Evolutionary conservation across 768 basidiomycete genomes (phyloP), one percentile per base, ranked within the genome.

Genomic region (Amanita fuliginea): DNA sequence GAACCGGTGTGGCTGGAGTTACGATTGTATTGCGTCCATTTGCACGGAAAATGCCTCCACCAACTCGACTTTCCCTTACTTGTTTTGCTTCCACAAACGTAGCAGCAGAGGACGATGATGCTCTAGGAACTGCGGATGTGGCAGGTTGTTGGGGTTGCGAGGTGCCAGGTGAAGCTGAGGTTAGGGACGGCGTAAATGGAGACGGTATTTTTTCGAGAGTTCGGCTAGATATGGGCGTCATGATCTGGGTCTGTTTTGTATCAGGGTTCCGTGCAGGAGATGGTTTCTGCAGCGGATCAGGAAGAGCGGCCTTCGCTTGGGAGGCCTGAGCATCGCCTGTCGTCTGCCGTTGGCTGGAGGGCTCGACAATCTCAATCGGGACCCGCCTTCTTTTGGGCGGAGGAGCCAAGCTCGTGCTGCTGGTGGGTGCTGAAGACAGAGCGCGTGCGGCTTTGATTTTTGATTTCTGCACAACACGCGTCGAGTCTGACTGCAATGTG

Each of bases 21-120:
- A 88, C 75, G 8, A 87, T 61, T 1, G 75, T 81, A 39, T 73
- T 76, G 14, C 75, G 67, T 1, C 86, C 87, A 10, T 77, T 72
- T 2, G 71, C 64, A 22, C 79, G 75, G 65, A 90, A 86, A 45
- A 90, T 83, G 0, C 86, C 86, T 6, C 85, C 86, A 0, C 83
- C 79, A 3, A 79, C 74, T 35, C 70, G 70, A 48, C 47, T 68
- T 11, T 78, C 74, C 22, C 83, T 76, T 0, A 68, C 69, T 47
- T 74, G 68, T 57, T 81, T 83, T 4, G 75, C 81, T 22, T 81
- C 76, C 52, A 69, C 64, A 62, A 84, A 85, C 2, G 76, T 71
- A 4, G 51, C 55, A 40, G n/a, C n/a, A n/a, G n/a, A n/a, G n/a
- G n/a, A n/a, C n/a, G 49, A 54, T 42, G 65, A 62, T 21, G 61